Evolutionary conservation across 768 basidiomycete genomes (phyloP), one percentile per base, ranked within the genome.

Genomic region (Grammothele lineata): DNA sequence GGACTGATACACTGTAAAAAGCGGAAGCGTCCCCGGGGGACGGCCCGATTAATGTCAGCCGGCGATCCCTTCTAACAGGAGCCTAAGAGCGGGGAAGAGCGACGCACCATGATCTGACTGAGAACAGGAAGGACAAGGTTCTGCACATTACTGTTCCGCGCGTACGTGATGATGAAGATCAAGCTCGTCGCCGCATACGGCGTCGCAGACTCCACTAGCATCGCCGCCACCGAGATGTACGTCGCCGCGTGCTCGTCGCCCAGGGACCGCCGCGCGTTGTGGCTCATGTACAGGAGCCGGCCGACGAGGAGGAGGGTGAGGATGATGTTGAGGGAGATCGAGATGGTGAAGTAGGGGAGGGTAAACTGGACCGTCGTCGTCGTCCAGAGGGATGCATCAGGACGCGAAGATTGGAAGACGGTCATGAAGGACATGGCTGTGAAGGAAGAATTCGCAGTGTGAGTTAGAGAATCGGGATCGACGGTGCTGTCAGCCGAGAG

Each of bases 141-240:
- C 36, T 47, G 47, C 3, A 46, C 58, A 39, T 46, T 36, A 30
- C 36, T 48, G 37, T 54, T 45, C 19, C 32, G 25, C 2, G 50
- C 59, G 33, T 59, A 63, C 21, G 56, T 49, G 37, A 57, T 46
- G 21, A 54, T 47, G 46, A 64, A 59, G 30, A 60, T 48, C 35
- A 62, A 32, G 12, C 55, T 50, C 25, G 54, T 50, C 47, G 54
- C 42, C 19, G 60, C 52, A 35, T 59, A 62, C 12, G 59, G 57
- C 19, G 51, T 27, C 3, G 54, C 57, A 22, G 37, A 60, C 55
- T 64, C 63, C 46, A 64, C 51, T 43, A 58, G 48, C 56, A 65
- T 63, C 32, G 64, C 53, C 24, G 57, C 57, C 36, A 62, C 55
- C 40, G 54, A 47, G 17, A 37, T 38, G 45, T 58, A 58, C 5